Evolutionary conservation across 2,329 filamentous ascomycete genomes (phyloP).

Genomic region (Colletotrichum sp.): DNA sequence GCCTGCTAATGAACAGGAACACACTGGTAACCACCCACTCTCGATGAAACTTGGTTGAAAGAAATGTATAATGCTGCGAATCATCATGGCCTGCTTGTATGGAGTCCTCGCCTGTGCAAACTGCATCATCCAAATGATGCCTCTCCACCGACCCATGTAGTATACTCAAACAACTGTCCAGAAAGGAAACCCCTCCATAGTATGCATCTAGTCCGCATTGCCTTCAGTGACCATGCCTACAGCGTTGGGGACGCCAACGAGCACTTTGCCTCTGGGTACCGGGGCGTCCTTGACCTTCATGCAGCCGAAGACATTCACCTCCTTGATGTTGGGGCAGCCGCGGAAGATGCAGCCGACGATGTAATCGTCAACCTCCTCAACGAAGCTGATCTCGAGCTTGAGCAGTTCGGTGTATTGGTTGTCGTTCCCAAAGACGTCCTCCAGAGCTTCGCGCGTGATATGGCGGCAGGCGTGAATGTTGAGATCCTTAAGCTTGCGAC

Average conservation of each 20-base stretch:
- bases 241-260: constrained; percentile 64
- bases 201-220: neutral
- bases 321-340: constrained; percentile 63
- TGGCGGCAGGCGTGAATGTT: constrained; percentile 87
- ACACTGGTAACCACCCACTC: neutral
- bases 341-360: constrained; percentile 68
- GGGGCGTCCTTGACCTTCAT: constrained; percentile 61
- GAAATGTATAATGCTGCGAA: neutral
- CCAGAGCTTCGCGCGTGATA: constrained; percentile 74
- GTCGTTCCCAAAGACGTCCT: constrained; percentile 69
- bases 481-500: constrained; percentile 65
- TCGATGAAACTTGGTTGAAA: neutral
- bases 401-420: constrained; percentile 69
- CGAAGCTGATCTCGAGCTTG: constrained; percentile 80
- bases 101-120: neutral
- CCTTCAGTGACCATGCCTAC: constrained; percentile 65
- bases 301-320: constrained; percentile 68
- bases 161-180: neutral
- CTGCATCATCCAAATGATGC: neutral
- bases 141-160: neutral
- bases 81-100: neutral
- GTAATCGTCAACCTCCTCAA: constrained; percentile 68
- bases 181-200: neutral
- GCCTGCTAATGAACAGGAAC: neutral
- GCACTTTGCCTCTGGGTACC: constrained; percentile 59